Conservation (phyloP, 164 flowering plant genomes). For the Tinospora cordifolia region DNA sequence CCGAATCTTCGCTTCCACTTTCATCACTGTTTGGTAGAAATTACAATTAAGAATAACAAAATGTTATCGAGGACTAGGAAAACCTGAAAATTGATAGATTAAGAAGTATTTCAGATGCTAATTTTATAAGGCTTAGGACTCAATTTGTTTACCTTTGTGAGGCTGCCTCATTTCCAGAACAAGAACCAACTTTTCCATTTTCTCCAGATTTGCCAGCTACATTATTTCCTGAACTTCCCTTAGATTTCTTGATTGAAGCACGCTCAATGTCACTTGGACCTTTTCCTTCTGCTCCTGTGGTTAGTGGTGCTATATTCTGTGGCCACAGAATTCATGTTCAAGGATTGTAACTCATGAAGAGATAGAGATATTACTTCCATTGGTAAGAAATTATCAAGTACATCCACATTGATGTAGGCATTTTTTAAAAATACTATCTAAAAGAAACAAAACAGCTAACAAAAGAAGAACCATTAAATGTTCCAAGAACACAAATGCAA, state of each 20-base stretch:
- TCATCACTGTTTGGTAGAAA: constrained; percentile 48
- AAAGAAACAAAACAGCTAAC: background rate
- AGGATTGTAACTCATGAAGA: background rate
- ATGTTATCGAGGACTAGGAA: background rate
- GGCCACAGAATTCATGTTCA: constrained; percentile 26
- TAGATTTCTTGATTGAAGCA: constrained; percentile 46
- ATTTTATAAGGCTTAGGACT: background rate
- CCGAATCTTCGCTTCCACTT: constrained; percentile 74
- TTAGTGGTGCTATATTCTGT: constrained; percentile 33
- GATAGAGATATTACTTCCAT: background rate
- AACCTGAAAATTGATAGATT: background rate
- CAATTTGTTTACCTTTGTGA: constrained; percentile 56
- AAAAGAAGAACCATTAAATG: background rate
- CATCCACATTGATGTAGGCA: background rate
- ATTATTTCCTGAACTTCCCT: constrained; percentile 44
- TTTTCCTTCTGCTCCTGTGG: constrained; percentile 52
- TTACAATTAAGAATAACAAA: constrained; percentile 9
- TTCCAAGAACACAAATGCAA: background rate
- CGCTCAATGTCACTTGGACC: constrained; percentile 42
- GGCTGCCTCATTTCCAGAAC: constrained; percentile 81
- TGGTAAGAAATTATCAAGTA: background rate
- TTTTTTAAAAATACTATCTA: background rate
- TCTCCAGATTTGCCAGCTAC: constrained; percentile 50
- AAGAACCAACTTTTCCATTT: constrained; percentile 59
- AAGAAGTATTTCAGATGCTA: background rate